phyloP scores from a whole-genome alignment of 768 basidiomycete species.

The Hygrophorus pudorinus region DNA sequence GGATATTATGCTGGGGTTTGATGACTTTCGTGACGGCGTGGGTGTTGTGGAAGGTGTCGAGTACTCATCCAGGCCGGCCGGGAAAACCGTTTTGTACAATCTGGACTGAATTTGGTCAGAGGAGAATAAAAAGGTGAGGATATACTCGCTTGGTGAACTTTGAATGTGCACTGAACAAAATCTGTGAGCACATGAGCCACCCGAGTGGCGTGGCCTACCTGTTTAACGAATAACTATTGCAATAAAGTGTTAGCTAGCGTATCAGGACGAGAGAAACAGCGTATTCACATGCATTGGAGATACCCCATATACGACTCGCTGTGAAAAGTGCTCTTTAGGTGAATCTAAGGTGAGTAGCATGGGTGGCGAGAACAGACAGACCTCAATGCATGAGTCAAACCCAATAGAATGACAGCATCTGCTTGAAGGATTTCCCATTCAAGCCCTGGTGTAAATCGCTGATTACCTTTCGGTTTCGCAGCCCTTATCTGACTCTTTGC shows the following conservation, averaged over 20 bases:
- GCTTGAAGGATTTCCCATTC: conserved; percentile 75
- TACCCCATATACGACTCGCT: conserved; percentile 77
- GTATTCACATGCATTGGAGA: conserved; percentile 60
- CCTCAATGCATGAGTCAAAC: conserved; percentile 64
- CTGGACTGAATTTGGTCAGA: conserved; percentile 20
- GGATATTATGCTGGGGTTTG: conserved; percentile 14
- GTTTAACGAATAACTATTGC: conserved; percentile 37
- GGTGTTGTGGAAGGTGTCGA: conserved; percentile 27
- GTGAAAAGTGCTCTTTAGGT: conserved; percentile 6
- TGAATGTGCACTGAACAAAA: conserved; percentile 47
- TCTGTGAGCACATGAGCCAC: neutral
- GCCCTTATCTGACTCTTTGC: conserved; percentile 40
- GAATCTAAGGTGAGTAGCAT: neutral
- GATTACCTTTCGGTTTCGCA: conserved; percentile 25
- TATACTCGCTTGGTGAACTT: conserved; percentile 57
- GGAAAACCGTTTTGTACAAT: conserved; percentile 59
- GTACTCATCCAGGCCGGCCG: conserved; percentile 41
- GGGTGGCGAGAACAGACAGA: conserved; percentile 19
- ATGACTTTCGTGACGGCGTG: conserved; percentile 23
- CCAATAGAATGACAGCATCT: conserved; percentile 61
- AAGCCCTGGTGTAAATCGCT: conserved; percentile 45
- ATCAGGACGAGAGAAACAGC: neutral
- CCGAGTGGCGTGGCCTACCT: conserved; percentile 27
- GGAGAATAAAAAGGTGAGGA: neutral
- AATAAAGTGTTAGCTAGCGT: conserved; percentile 7